Conservation (phyloP, 768 basidiomycete genomes). For the Lepiota venenata region DNA sequence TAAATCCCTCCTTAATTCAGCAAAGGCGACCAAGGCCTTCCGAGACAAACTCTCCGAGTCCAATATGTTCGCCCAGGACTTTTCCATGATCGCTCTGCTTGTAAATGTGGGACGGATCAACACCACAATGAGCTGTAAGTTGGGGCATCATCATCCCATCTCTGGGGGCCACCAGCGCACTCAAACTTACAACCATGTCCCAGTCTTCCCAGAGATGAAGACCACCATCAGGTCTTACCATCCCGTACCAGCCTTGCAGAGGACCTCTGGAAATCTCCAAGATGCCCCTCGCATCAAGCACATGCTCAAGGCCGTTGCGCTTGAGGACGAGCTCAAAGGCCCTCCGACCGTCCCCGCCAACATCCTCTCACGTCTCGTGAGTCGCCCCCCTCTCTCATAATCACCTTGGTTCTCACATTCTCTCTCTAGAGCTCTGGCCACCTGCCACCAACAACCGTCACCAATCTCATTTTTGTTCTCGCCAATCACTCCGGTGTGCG, state of each 20-base stretch:
- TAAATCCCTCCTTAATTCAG: slow-evolving; percentile 48
- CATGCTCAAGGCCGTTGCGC: slow-evolving; percentile 57
- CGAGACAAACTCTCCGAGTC: slow-evolving; percentile 70
- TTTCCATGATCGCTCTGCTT: slow-evolving; percentile 70
- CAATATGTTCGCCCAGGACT: slow-evolving; percentile 57
- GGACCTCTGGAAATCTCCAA: slow-evolving; percentile 66
- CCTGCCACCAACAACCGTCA: slow-evolving; percentile 66
- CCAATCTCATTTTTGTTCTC: slow-evolving; percentile 69
- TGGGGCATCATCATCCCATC: slow-evolving; percentile 10
- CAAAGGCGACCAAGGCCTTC: slow-evolving; percentile 66
- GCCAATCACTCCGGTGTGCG: slow-evolving; percentile 54
- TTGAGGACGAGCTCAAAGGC: slow-evolving; percentile 43
- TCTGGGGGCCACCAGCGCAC: slow-evolving; percentile 1
- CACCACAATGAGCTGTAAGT: slow-evolving; percentile 80
- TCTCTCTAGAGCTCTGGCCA: slow-evolving; percentile 37
- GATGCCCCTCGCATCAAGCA: slow-evolving; percentile 80
- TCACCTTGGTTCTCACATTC: slow-evolving; percentile 10
- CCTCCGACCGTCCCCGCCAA: slow-evolving; percentile 54
- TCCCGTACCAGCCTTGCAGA: slow-evolving; percentile 69
- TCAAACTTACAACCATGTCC: slow-evolving; percentile 9
- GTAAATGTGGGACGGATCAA: slow-evolving; percentile 81
- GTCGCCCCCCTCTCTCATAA: slow-evolving; percentile 20
- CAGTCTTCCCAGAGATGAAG: slow-evolving; percentile 80
- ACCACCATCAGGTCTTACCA: slow-evolving; percentile 76
- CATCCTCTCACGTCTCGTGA: slow-evolving; percentile 50